Base-by-base conservation (phyloP, 2,329 filamentous ascomycete genomes). In the Pyrenophora tritici-repentis region DNA sequence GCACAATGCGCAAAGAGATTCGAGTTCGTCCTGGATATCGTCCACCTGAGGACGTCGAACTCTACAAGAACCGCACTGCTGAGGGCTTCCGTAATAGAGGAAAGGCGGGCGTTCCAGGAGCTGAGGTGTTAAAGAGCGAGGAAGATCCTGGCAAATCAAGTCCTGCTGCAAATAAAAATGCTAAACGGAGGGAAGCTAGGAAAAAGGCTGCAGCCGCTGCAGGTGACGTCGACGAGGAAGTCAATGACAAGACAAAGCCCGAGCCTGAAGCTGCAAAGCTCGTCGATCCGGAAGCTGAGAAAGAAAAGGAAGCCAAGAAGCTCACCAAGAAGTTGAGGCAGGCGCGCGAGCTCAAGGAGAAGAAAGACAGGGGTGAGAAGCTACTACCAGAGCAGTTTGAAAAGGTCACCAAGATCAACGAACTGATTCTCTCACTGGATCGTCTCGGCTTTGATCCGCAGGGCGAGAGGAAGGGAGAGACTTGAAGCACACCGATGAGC, bases 351-450 rank as follows among this genome's bases (percentile, higher is more conserved):
- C 80, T 99, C 46, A 88, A 91, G 71, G 87, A 86, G 66, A 97
- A 96, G 81, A 96, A 96, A 74, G 90, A 96, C 18, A 86, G 86
- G 48, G 94, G 94, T 16, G 88, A 90, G 70, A 81, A 84, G 4
- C 76, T 99, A 54, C 80, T 97, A 20, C 93, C 92, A 0, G 94
- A 99, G 77, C 94, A 99, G 77, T 88, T 97, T 58, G 91, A 93
- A 63, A 99, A 99, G 78, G 90, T 99, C 47, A 95, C 96, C 73
- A 96, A 94, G 75, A 96, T 99, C 72, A 91, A 90, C 57, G 94
- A 99, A 77, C 82, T 99, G 42, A 86, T 97, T 50, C 84, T 91
- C 10, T 92, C 97, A 71, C 77, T 99, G 48, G 90, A 95, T 65
- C 82, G 84, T 2, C 79, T 99, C 22, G 93, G 93, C 0, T 91